phyloP scores from a whole-genome alignment of 495 filamentous ascomycete species.

The Collariella sp. region DNA sequence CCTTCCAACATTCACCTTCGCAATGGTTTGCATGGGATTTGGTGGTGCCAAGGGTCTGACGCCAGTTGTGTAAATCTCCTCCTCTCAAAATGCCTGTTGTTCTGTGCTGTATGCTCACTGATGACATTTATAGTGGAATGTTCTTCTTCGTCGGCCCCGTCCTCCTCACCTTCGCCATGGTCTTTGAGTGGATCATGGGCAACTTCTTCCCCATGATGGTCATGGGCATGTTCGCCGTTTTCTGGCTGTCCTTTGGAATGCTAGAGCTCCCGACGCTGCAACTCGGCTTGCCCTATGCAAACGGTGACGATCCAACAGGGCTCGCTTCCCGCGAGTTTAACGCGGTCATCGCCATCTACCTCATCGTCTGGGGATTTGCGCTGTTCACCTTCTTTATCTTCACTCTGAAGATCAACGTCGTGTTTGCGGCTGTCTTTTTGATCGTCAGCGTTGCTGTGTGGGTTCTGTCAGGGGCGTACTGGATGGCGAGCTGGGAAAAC shows the following conservation, averaged over 20 bases:
- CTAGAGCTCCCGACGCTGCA: slow-evolving; percentile 45
- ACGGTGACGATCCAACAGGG: slow-evolving; percentile 36
- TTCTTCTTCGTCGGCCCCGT: slow-evolving; percentile 49
- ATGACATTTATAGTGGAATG: slow-evolving; percentile 44
- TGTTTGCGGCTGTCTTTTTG: slow-evolving; percentile 47
- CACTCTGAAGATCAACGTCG: slow-evolving; percentile 45
- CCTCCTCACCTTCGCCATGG: slow-evolving; percentile 39
- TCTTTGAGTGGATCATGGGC: slow-evolving; percentile 45
- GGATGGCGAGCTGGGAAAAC: slow-evolving; percentile 39
- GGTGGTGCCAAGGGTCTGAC: slow-evolving; percentile 40
- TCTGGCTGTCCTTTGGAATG: slow-evolving; percentile 48
- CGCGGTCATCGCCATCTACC: slow-evolving; percentile 40
- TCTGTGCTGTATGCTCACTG: no score
- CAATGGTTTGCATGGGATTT: slow-evolving; percentile 48
- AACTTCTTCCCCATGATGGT: slow-evolving; percentile 52
- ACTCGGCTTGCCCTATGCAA: slow-evolving; percentile 41
- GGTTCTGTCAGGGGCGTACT: slow-evolving; percentile 44
- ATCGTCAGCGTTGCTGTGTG: slow-evolving; percentile 41
- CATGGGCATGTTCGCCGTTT: slow-evolving; percentile 48
- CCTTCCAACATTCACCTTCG: slow-evolving; percentile 39
- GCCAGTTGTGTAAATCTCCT: slow-evolving; percentile 39
- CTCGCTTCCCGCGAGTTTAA: slow-evolving; percentile 40
- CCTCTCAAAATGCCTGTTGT: not conserved
- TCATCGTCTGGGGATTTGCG: slow-evolving; percentile 50
- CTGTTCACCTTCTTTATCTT: slow-evolving; percentile 50